Base-by-base conservation (phyloP, 2,329 filamentous ascomycete species). In the Lasiodiplodia hormozganensis region DNA sequence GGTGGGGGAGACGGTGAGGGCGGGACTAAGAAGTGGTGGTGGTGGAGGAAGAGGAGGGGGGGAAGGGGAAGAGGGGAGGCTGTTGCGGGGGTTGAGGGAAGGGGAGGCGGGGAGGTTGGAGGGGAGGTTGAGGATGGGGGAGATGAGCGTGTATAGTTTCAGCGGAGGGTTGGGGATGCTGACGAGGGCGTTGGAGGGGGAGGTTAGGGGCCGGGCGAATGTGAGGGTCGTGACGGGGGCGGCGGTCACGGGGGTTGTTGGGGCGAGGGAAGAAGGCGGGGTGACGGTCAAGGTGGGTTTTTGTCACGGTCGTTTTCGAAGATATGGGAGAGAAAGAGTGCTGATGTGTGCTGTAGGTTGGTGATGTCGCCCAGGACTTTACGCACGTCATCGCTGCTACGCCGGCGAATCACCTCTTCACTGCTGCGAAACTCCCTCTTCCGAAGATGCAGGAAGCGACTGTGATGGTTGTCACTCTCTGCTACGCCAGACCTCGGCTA, bases 401-500 rank as follows among this genome's bases (percentile, higher is more conserved):
- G 25, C 21, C 60, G 2, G 4, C 51, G 8, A 64, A 64, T 23
- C 49, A 47, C 5, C 40, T 64, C 25, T 7, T 64, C 23, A 31
- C 60, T 18, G 49, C 49, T 4, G 16, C 60, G 14, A 23, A 31
- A 6, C 34, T n/a, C n/a, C n/a, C 43, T 3, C 4, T 51, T 2
- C 6, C 18, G 11, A 14, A 28, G 11, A 51, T 49, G 23, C 23
- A 64, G 34, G 34, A 47, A 64, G 31, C 95, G 28, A 94, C 90
- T 38, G 94, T 97, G 73, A 94, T 94, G 89, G 92, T 94, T 2
- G 91, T 99, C 70, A 97, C 97, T 80, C 85, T 99, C 62, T 97
- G 91, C 85, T 99, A 90, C 78, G 83, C 85, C 1, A 84, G 88
- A 52, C 85, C 89, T 5, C 21, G n/a, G n/a, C 76, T 87, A 68